Base-by-base conservation (phyloP, 2,329 filamentous ascomycete species). In the Fusarium lateritium region DNA sequence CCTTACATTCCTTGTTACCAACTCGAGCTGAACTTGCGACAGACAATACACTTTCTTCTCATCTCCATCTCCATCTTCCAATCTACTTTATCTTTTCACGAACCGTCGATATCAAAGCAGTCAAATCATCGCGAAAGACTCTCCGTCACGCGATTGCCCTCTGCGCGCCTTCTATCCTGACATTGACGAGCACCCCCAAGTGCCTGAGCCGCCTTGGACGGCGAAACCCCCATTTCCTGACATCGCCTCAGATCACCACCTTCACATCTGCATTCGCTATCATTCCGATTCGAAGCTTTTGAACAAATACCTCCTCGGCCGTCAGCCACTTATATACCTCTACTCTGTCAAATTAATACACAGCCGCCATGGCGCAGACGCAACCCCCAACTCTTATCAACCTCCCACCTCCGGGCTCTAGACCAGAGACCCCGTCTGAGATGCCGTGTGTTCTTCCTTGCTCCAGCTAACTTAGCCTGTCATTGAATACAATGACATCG, bases 401-500 rank as follows among this genome's bases (percentile, higher is more conserved):
- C 78, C 87, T 97, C 63, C 94, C 94, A 44, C 92, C 93, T 65
- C 91, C 93, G 59, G 89, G 91, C 21, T 94, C 93, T 36, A 92
- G 93, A 67, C 91, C 93, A 56, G 92, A 93, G 69, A 97, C 94
- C 22, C 94, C 94, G 33, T 94, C 92, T 55, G 94, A 98, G 75
- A 91, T 93, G 82, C 94, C 94, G 93, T 97, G 86, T 83, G 92
- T 85, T 53, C 50, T 51, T 70, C 65, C 67, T 50, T 45, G 51
- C 42, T 70, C 57, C 42, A 46, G 28, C 38, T 46, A 33, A 47
- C 17, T 26, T 55, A 28, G 39, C 33, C 36, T 42, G n/a, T 39
- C 28, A 45, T 61, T 55, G 26, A 33, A 56, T 43, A 21, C 33
- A 43, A 62, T 59, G 24, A 31, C 51, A 28, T 39, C 51, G 28